Evolutionary conservation across 257 asterid species (phyloP), one percentile per base, ranked within the genome.

Genomic region (Paulownia fortunei): DNA sequence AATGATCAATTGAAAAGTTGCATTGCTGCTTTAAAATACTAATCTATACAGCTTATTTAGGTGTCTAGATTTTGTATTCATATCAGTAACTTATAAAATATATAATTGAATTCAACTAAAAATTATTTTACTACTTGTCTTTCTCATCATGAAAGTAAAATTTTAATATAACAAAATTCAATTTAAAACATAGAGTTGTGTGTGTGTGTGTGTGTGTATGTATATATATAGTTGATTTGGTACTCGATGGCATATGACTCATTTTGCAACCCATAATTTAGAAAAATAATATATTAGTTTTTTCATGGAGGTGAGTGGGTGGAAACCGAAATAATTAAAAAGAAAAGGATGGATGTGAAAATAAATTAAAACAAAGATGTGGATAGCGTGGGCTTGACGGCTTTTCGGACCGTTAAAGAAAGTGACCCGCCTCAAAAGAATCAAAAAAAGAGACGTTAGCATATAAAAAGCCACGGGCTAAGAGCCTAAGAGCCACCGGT

Each of bases 391-490:
- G 34, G 41, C 67, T 58, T 19, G 81, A 74, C 82, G 82, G 86
- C 84, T 27, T 82, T 84, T 49, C 15, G 41, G 67, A 75, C 84
- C 88, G 88, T 81, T 81, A 68, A 10, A 74, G 58, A 68, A 52
- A 52, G 1, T 3, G 69, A n/a, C 82, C 13, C 42, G 65, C 84
- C 82, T 83, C 32, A 81, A 80, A 80, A 80, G 79, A 72, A 73
- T 79, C 32, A 55, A 63, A 59, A 54, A 42, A 54, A 47, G 72
- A 78, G 79, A 58, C 87, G 87, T 84, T 87, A 34, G 36, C 6
- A 39, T n/a, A 39, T 4, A 37, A 58, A 82, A 73, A 10, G 66
- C 65, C 72, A n/a, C n/a, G n/a, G n/a, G n/a, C n/a, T n/a, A n/a
- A 79, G 32, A 15, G 41, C 72, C 75, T 59, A 37, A 44, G 54